These are phyloP conservation scores for Schwanniomyces occidentalis DNA, from an alignment of 805 yeast genomes.

Conservation along the genomic window DNA sequence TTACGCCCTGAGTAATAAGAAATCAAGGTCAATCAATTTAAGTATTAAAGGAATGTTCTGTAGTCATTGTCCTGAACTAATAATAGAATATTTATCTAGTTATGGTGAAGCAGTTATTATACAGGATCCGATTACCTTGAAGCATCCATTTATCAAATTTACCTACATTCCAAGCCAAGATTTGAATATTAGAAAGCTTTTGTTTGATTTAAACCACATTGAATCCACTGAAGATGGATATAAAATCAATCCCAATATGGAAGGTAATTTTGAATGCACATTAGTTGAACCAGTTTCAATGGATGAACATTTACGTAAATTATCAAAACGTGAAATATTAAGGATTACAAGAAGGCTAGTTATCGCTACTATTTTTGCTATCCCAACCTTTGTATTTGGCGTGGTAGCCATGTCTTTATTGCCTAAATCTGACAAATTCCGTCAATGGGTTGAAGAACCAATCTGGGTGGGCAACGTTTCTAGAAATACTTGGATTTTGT, in stretches of 20 bases:
- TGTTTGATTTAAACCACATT: constrained; percentile 48
- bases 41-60: constrained; percentile 69
- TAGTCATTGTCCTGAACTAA: constrained; percentile 62
- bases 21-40: constrained; percentile 57
- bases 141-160: constrained; percentile 59
- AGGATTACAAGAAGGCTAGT: constrained; percentile 47
- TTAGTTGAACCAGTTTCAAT: constrained; percentile 56
- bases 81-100: constrained; percentile 48
- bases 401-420: constrained; percentile 67
- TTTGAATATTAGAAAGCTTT: constrained; percentile 56
- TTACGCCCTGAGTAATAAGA: constrained; percentile 47
- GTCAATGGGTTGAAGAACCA: constrained; percentile 60
- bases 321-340: constrained; percentile 50
- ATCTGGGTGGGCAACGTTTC: constrained; percentile 63
- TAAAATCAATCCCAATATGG: constrained; percentile 12
- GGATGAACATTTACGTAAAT: constrained; percentile 59
- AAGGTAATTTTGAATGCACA: constrained; percentile 47
- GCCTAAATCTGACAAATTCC: constrained; percentile 39
- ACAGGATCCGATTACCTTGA: constrained; percentile 54
- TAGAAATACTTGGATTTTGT: constrained; percentile 63
- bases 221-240: constrained; percentile 30
- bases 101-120: constrained; percentile 61
- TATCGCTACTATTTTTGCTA: constrained; percentile 53
- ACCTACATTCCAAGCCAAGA: constrained; percentile 59
- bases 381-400: constrained; percentile 70